Percentiles rank a stretch among this genome's conserved stretches.
Conservation (phyloP, 306 rosid species). For the Castanospermum australe region DNA sequence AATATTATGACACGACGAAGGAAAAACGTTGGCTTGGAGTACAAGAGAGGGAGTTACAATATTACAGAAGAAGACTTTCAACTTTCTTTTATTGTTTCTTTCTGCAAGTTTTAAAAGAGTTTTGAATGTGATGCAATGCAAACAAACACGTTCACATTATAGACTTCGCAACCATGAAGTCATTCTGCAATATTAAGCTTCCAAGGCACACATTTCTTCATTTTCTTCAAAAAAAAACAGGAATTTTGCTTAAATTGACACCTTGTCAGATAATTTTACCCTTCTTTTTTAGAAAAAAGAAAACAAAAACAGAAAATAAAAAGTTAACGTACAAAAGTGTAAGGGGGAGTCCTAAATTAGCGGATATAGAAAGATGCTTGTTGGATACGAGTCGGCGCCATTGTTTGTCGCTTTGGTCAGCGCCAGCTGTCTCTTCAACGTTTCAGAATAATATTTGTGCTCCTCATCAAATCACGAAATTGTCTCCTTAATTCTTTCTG, state of each 20-base stretch:
- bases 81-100: background rate
- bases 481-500: background rate
- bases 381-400: background rate
- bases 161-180: background rate
- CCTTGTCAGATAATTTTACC: too few relatives aligned
- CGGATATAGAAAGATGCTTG: background rate
- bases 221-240: background rate
- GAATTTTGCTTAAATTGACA: background rate
- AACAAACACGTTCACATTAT: background rate
- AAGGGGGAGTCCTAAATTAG: background rate
- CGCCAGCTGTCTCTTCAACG: background rate
- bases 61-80: background rate
- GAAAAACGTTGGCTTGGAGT: conserved; percentile 1
- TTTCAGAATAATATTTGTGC: background rate
- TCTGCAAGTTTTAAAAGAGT: background rate
- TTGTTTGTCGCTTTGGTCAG: background rate
- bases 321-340: background rate
- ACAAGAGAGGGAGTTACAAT: conserved; percentile 15
- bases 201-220: background rate
- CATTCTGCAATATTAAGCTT: background rate
- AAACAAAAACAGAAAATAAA: background rate
- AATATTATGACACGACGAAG: background rate
- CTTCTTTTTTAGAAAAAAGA: too few relatives aligned
- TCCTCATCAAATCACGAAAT: background rate
- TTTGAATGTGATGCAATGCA: background rate